phyloP scores from a whole-genome alignment of 805 yeast genomes.

The Yamadazyma sp. region DNA sequence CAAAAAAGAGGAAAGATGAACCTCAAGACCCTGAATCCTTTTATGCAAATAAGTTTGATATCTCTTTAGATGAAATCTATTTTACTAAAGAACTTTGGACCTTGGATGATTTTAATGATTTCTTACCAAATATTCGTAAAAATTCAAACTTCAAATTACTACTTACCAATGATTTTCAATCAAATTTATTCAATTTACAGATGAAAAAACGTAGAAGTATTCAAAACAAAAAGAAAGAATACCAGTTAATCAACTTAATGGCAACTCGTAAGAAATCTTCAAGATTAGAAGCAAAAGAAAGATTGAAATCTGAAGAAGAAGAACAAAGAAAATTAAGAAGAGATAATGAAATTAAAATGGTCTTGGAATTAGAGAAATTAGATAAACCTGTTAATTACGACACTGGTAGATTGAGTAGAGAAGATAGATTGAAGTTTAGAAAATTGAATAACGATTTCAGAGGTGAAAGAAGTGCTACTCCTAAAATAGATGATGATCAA shows the following conservation, averaged over 20 bases:
- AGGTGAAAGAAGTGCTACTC: no score
- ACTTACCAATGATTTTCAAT: slow-evolving; percentile 7
- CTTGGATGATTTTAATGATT: slow-evolving; percentile 26
- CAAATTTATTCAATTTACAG: slow-evolving; percentile 27
- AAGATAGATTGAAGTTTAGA: slow-evolving; percentile 33
- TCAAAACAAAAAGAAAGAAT: slow-evolving; percentile 56
- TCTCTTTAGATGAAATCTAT: slow-evolving; percentile 16
- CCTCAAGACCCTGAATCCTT: slow-evolving; percentile 31
- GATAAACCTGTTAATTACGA: slow-evolving; percentile 11
- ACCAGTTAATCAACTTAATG: slow-evolving; percentile 59
- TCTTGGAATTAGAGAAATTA: slow-evolving; percentile 27
- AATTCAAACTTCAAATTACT: slow-evolving; percentile 5
- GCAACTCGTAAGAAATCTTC: slow-evolving; percentile 73
- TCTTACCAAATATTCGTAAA: slow-evolving; percentile 19
- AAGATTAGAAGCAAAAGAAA: slow-evolving; percentile 63
- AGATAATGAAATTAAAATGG: slow-evolving; percentile 43
- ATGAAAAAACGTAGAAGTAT: slow-evolving; percentile 52
- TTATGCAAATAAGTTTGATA: slow-evolving; percentile 31
- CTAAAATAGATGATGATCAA: no score
- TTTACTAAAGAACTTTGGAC: slow-evolving; percentile 31
- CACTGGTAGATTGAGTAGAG: slow-evolving; percentile 27
- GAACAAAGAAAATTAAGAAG: slow-evolving; percentile 28
- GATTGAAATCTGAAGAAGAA: slow-evolving; percentile 51
- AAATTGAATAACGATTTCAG: slow-evolving; percentile 12
- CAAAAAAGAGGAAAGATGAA: slow-evolving; percentile 32